Evolutionary conservation across 2,329 filamentous ascomycete genomes (phyloP).

Genomic region (Xylaria sp.): DNA sequence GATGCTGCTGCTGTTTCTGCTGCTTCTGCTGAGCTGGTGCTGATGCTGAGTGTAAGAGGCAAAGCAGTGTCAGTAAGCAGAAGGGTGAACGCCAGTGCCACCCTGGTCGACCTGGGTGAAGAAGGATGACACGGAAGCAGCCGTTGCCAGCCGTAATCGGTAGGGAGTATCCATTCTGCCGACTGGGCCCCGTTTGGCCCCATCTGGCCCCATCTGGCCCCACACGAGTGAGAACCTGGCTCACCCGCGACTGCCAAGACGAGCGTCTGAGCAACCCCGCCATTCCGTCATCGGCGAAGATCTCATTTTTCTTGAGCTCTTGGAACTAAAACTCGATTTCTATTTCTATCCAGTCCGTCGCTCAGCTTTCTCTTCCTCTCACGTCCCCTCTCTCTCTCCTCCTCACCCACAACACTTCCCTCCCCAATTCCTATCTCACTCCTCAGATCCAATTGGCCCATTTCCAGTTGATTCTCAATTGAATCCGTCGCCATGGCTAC

Average conservation of each 20-base stretch:
- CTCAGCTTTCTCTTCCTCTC: neutral
- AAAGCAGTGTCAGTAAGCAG: neutral
- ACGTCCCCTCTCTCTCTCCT: neutral
- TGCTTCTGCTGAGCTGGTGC: too few species aligned
- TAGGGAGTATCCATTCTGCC: neutral
- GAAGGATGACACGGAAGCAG: neutral
- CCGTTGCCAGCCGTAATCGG: neutral
- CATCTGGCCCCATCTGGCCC: neutral
- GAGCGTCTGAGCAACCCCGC: too few species aligned
- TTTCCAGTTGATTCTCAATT: neutral
- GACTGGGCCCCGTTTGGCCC: neutral
- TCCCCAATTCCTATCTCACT: neutral
- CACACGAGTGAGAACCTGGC: neutral
- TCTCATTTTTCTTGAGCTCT: neutral
- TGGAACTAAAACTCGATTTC: neutral
- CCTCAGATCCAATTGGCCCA: too few species aligned
- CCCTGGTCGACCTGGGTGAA: neutral
- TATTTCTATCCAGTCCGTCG: neutral
- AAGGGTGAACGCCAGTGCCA: neutral
- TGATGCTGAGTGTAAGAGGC: neutral
- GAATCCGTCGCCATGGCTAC: constrained; percentile 29
- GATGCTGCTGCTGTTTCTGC: too few species aligned
- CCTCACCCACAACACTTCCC: neutral
- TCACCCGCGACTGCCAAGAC: neutral
- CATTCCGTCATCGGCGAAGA: neutral